phyloP scores from a whole-genome alignment of 2,329 filamentous ascomycete species.

The Chrysoporthe austroafricana region DNA sequence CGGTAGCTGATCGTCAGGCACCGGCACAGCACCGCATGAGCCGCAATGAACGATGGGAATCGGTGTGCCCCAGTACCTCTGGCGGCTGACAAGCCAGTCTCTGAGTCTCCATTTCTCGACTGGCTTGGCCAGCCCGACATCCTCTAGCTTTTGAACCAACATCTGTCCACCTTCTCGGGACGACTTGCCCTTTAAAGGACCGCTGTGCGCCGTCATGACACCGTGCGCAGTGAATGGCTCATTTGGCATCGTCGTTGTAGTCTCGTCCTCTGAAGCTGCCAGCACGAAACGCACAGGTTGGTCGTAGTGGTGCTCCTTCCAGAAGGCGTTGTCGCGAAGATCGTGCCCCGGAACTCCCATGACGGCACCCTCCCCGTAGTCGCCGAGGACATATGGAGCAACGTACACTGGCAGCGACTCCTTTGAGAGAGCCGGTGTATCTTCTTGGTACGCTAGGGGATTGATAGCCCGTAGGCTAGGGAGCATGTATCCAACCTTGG shows the following conservation, averaged over 20 bases:
- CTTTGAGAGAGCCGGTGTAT: conserved; percentile 54
- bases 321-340: conserved; percentile 76
- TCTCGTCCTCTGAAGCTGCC: conserved; percentile 52
- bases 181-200: conserved; percentile 64
- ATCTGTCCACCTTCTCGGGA: conserved; percentile 65
- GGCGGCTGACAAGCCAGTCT: conserved; percentile 91
- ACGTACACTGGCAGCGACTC: conserved; percentile 74
- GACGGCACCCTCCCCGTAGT: conserved; percentile 85
- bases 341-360: conserved; percentile 94
- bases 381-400: conserved; percentile 81
- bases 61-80: conserved; percentile 89
- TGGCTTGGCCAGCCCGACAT: conserved; percentile 61
- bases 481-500: conserved; percentile 71
- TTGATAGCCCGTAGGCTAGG: conserved; percentile 65
- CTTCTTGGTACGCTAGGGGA: conserved; percentile 63
- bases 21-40: conserved; percentile 77
- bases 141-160: conserved; percentile 61
- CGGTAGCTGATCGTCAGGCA: conserved; percentile 76
- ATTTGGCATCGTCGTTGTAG: conserved; percentile 46
- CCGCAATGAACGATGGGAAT: conserved; percentile 86
- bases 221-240: conserved; percentile 69
- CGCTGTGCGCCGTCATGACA: conserved; percentile 67
- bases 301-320: conserved; percentile 68
- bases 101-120: conserved; percentile 78
- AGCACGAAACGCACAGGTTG: conserved; percentile 68